A percentile compares a stretch with the other conserved stretches of the same genome.
Evolutionary conservation across 495 filamentous ascomycete genomes (phyloP).

Genomic region (Daldinia childiae): DNA sequence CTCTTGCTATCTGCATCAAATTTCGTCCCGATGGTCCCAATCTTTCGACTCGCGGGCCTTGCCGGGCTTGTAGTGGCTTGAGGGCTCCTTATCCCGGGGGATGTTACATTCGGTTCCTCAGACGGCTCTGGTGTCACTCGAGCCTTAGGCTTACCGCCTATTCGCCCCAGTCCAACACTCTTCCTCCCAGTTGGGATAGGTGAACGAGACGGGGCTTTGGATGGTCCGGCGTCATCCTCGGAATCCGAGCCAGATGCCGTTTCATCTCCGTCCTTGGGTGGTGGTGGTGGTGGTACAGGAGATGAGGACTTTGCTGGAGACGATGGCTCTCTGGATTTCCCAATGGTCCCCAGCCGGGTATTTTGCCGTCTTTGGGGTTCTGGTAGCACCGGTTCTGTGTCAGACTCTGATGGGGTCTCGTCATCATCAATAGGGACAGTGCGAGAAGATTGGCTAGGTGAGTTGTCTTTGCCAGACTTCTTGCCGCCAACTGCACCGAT

Average conservation of each 20-base stretch:
- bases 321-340: conserved; percentile 16
- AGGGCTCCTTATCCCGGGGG: conserved; percentile 18
- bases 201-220: conserved; percentile 21
- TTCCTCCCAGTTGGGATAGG: conserved; percentile 35
- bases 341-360: conserved; percentile 31
- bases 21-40: conserved; percentile 51
- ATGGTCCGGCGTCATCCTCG: conserved; percentile 13
- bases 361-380: conserved; percentile 11
- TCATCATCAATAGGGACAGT: conserved; percentile 42
- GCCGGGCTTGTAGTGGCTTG: conserved; percentile 39
- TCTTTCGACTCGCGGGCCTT: conserved; percentile 33
- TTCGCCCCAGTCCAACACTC: conserved; percentile 51
- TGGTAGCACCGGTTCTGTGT: conserved; percentile 23
- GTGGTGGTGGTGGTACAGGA: conserved; percentile 23
- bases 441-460: conserved; percentile 32
- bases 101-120: conserved; percentile 41
- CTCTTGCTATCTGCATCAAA: conserved; percentile 35
- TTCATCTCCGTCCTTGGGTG: conserved; percentile 43
- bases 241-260: conserved; percentile 54
- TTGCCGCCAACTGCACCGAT: conserved; percentile 47
- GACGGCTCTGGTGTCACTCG: conserved; percentile 38
- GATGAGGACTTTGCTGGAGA: conserved; percentile 21
- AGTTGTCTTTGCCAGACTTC: conserved; percentile 11
- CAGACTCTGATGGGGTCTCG: conserved; percentile 44
- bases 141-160: conserved; percentile 51